Evolutionary conservation across 176 grass and related monocot genomes (phyloP).

Genomic region (Elymus sibiricus): DNA sequence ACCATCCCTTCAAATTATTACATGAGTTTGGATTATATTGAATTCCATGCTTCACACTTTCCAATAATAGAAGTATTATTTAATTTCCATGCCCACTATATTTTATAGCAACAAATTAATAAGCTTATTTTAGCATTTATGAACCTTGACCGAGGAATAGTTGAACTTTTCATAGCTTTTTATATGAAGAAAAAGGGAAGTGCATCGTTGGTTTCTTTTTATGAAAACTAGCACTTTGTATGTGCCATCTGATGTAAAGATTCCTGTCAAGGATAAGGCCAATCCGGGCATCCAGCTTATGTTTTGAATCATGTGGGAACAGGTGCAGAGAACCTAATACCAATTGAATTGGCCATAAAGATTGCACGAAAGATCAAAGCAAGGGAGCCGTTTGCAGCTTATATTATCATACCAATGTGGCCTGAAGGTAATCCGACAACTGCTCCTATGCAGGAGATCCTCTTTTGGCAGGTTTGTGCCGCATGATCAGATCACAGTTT

Average conservation of each 20-base stretch:
- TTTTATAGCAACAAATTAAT: not conserved
- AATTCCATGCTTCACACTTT: not conserved
- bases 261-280: not conserved
- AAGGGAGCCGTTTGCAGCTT: conserved; percentile 69
- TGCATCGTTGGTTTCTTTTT: not conserved
- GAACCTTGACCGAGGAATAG: not conserved
- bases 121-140: not conserved
- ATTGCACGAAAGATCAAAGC: conserved; percentile 85
- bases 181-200: not conserved
- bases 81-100: not conserved
- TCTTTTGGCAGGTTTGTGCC: conserved; percentile 87
- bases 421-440: conserved; percentile 78
- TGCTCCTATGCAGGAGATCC: conserved; percentile 81
- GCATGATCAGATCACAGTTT: not conserved
- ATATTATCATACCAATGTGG: conserved; percentile 96
- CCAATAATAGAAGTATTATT: not conserved
- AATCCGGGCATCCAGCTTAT: not conserved
- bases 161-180: not conserved
- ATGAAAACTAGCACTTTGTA: not conserved
- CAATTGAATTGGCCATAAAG: conserved; percentile 86
- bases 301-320: conserved; percentile 13
- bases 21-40: not conserved
- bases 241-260: not conserved
- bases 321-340: conserved; percentile 92
- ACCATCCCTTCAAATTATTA: not conserved